phyloP scores from a whole-genome alignment of 805 yeast genomes.

The Candida schatavii region DNA sequence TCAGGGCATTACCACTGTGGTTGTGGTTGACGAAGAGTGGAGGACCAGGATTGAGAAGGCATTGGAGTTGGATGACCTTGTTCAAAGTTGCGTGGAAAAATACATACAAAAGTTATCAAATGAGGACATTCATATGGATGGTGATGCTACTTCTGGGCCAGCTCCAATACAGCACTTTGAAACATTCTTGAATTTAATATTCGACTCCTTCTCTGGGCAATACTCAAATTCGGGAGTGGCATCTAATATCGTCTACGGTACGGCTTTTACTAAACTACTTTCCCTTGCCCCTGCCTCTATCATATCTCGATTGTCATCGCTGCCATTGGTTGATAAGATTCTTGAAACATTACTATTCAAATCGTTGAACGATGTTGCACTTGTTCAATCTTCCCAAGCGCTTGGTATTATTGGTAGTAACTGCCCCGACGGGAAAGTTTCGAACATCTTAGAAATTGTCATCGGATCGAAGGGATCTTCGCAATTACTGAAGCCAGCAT shows the following conservation, averaged over 20 bases:
- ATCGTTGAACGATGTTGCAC: slow-evolving; percentile 18
- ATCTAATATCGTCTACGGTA: slow-evolving; percentile 31
- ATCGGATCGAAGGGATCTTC: slow-evolving; percentile 5
- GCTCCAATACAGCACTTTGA: slow-evolving; percentile 11
- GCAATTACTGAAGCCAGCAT: slow-evolving; percentile 14
- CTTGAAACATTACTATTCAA: slow-evolving; percentile 21
- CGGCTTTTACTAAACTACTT: slow-evolving; percentile 29
- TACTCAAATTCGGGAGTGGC: slow-evolving; percentile 11
- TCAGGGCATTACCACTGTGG: slow-evolving; percentile 47
- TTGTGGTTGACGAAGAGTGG: slow-evolving; percentile 77
- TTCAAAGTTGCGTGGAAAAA: slow-evolving; percentile 27
- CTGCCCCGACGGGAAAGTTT: slow-evolving; percentile 16
- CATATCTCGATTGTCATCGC: slow-evolving; percentile 17
- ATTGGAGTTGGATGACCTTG: slow-evolving; percentile 55
- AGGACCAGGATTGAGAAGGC: slow-evolving; percentile 64
- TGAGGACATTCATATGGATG: slow-evolving; percentile 16
- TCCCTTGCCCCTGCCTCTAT: slow-evolving; percentile 28
- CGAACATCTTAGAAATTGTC: slow-evolving; percentile 6
- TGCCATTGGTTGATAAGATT: slow-evolving; percentile 17
- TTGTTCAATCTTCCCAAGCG: slow-evolving; percentile 37
- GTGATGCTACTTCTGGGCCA: slow-evolving; percentile 6
- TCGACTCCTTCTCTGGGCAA: slow-evolving; percentile 34
- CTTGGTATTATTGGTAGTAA: slow-evolving; percentile 52
- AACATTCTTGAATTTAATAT: slow-evolving; percentile 28
- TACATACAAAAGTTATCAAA: slow-evolving; percentile 17